Conservation (phyloP, 2,329 filamentous ascomycete genomes). For the Endothia cerciana region DNA sequence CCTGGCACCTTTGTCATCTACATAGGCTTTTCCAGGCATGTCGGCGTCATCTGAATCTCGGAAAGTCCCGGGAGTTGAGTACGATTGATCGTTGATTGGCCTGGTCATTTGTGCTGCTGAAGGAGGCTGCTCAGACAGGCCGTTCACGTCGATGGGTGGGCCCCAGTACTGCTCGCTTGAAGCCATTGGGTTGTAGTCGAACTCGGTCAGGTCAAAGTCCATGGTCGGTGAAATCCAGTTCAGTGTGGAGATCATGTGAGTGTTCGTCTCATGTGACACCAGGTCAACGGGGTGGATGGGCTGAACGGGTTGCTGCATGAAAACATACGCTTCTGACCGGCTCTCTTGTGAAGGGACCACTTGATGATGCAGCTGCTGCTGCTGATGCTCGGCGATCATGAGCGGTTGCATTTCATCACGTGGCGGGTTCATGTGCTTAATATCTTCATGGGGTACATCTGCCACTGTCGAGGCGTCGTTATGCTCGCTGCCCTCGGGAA, state of each 20-base stretch:
- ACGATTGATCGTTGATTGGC: not conserved
- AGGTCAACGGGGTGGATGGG: constrained; percentile 10
- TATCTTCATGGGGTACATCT: not conserved
- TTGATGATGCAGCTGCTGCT: constrained; percentile 1
- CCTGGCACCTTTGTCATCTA: constrained; percentile 23
- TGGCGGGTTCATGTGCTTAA: not conserved
- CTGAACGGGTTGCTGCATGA: constrained; percentile 6
- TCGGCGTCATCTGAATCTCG: constrained; percentile 7
- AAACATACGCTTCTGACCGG: not conserved
- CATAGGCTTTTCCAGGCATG: constrained; percentile 14
- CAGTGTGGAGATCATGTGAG: constrained; percentile 22
- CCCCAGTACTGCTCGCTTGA: constrained; percentile 21
- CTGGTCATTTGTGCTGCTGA: not conserved
- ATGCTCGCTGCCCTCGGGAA: constrained; percentile 16
- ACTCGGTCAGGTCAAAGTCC: constrained; percentile 21
- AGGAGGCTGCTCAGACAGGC: not conserved
- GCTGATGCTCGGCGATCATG: not conserved
- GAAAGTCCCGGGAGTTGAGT: not conserved
- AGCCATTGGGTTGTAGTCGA: constrained; percentile 18
- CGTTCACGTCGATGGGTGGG: constrained; percentile 7
- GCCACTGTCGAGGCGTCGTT: not conserved
- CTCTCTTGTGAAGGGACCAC: not conserved
- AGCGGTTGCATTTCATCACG: constrained; percentile 6
- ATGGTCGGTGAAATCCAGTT: constrained; percentile 26
- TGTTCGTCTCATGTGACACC: constrained; percentile 4